Conservation (phyloP, 176 grass and related monocot species). For the Avena sativa region DNA sequence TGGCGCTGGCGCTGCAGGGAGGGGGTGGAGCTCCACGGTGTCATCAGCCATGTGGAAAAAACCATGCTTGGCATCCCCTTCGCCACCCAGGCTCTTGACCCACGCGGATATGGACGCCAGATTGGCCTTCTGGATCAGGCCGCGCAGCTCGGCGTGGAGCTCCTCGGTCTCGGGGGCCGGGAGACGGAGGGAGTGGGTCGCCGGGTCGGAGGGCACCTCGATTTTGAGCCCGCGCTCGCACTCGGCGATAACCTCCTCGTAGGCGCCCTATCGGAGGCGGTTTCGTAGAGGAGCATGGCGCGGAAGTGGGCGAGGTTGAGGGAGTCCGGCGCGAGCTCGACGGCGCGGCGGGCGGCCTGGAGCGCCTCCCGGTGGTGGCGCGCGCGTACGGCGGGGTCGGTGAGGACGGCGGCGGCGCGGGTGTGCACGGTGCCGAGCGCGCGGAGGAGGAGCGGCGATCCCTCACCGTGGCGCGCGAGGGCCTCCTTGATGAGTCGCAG, state of each 20-base stretch:
- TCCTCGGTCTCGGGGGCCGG: constrained; percentile 51
- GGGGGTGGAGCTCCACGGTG: constrained; percentile 62
- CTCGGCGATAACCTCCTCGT: constrained; percentile 70
- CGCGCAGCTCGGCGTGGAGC: constrained; percentile 29
- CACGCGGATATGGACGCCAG: constrained; percentile 80
- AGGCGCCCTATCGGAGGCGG: constrained; percentile 58
- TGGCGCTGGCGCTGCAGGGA: constrained; percentile 46
- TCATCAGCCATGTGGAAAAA: constrained; percentile 67
- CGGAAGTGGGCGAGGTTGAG: constrained; percentile 86
- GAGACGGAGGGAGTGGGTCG: constrained; percentile 64
- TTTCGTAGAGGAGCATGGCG: constrained; percentile 69
- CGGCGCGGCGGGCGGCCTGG: constrained; percentile 62
- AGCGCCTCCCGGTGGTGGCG: constrained; percentile 66
- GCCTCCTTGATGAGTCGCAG: constrained; percentile 75
- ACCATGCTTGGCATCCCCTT: constrained; percentile 60
- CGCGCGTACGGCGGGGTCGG: constrained; percentile 61
- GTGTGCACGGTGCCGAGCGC: constrained; percentile 71
- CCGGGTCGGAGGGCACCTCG: constrained; percentile 50
- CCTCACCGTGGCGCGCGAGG: constrained; percentile 50
- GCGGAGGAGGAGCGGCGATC: constrained; percentile 64
- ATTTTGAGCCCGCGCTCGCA: constrained; percentile 75
- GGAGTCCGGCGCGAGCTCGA: constrained; percentile 73
- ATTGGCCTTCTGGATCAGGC: constrained; percentile 78
- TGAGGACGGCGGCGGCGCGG: constrained; percentile 59
- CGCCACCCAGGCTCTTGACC: constrained; percentile 74